Evolutionary conservation across 2,329 filamentous ascomycete species (phyloP).

Genomic region (Aspergillus novoparasiticus): DNA sequence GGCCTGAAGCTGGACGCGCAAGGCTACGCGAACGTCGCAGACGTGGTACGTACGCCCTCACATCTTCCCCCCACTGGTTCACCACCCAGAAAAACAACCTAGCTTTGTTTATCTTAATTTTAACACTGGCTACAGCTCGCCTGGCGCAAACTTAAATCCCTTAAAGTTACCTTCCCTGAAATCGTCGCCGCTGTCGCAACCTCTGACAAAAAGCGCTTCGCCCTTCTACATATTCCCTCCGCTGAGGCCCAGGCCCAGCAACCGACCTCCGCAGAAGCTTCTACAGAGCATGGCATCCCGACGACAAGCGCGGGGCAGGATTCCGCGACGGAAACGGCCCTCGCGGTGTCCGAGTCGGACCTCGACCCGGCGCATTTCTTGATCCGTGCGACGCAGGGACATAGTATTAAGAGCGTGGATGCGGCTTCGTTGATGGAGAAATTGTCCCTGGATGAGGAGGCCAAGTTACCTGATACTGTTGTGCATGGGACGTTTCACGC

Average conservation of each 20-base stretch:
- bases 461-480: conserved; percentile 62
- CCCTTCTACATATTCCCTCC: conserved; percentile 62
- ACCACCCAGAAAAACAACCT: not conserved
- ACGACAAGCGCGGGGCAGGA: conserved; percentile 33
- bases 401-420: conserved; percentile 74
- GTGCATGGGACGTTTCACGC: conserved; percentile 89
- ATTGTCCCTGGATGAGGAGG: conserved; percentile 60
- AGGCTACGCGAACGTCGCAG: conserved; percentile 63
- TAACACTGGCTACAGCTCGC: conserved; percentile 47
- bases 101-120: not conserved
- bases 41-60: conserved; percentile 51
- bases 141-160: conserved; percentile 63
- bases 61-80: not conserved
- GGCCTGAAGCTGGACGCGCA: conserved; percentile 59
- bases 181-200: conserved; percentile 68
- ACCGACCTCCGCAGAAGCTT: conserved; percentile 15
- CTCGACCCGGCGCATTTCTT: conserved; percentile 71
- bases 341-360: conserved; percentile 46
- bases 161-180: conserved; percentile 75
- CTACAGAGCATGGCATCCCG: conserved; percentile 9
- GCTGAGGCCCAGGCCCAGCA: conserved; percentile 14
- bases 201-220: conserved; percentile 91
- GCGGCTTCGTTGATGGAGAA: conserved; percentile 71
- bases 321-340: conserved; percentile 35
- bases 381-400: conserved; percentile 95